Evolutionary conservation across 163 green algal species (phyloP), one percentile per base, ranked within the genome.

Genomic region (Chlamydomonas reinhardtii): DNA sequence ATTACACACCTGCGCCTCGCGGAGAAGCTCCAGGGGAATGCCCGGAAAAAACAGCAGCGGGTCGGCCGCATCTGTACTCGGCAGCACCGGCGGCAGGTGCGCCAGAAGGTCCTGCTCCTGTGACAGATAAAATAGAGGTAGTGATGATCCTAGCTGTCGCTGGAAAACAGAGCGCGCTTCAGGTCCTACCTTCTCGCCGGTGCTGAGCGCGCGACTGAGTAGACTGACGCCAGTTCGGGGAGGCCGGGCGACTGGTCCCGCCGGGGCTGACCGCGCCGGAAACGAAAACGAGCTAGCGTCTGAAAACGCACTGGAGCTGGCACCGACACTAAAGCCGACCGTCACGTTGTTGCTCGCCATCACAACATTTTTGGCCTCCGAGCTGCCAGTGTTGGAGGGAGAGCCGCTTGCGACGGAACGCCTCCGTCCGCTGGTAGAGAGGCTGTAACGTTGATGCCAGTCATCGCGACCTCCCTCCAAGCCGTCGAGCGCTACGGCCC

Each of bases 21-120:
- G 71, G 4, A 87, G 71, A 34, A 81, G 39, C 37, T 82, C 61
- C 2, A 87, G 61, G 25, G 69, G 66, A 15, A 87, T 39, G n/a
- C 72, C 82, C 5, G 82, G 82, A 39, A 87, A 87, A 72, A 87
- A 87, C 27, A 73, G 37, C 0, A 43, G 32, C 12, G 79, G 79
- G 79, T 85, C 79, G 19, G 48, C 66, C 0, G 48, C 48, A 56
- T 56, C 48, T 9, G 48, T 56, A 14, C 48, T 56, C 1, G 68
- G 74, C 64, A 76, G 32, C 4, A 54, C 34, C 27, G 77, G 77
- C 34, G 72, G 29, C 34, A 20, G 5, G 4, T 54, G 52, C 70
- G 80, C 31, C 4, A 48, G 68, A 19, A 79, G 31, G 24, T 86
- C 80, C 34, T 77, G 68, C 52, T 85, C 79, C 79, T 85, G 32